Percentiles rank a stretch among this genome's conserved stretches.
These are phyloP conservation scores for Yarrowia yakushimensis DNA, from an alignment of 805 yeast species.

Conservation along the genomic window DNA sequence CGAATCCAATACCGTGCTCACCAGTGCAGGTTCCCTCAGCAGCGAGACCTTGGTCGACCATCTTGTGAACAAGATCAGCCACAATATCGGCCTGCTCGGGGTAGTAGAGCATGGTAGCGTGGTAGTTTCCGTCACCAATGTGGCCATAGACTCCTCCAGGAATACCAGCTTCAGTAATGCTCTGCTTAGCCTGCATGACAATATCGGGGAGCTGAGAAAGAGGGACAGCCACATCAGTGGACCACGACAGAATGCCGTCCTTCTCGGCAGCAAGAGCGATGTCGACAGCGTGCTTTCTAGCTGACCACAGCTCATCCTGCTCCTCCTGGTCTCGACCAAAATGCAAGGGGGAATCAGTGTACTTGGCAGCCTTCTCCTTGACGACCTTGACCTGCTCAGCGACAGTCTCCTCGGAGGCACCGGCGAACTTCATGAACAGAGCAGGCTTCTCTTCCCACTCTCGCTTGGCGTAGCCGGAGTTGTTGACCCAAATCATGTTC, in stretches of 20 bases:
- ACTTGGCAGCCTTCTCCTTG: slow-evolving; percentile 48
- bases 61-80: slow-evolving; percentile 50
- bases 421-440: slow-evolving; percentile 55
- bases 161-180: slow-evolving; percentile 51
- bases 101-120: slow-evolving; percentile 48
- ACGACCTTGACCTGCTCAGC: slow-evolving; percentile 49
- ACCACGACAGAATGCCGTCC: slow-evolving; percentile 47
- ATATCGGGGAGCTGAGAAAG: slow-evolving; percentile 62
- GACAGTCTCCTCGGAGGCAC: slow-evolving; percentile 46
- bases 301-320: slow-evolving; percentile 67
- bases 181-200: slow-evolving; percentile 58
- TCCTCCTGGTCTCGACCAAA: slow-evolving; percentile 60
- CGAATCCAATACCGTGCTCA: slow-evolving; percentile 79
- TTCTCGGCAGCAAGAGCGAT: slow-evolving; percentile 53
- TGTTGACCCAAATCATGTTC: slow-evolving; percentile 65
- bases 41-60: slow-evolving; percentile 62
- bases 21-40: slow-evolving; percentile 85
- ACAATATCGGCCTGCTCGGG: slow-evolving; percentile 46
- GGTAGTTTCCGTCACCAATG: slow-evolving; percentile 83
- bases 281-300: slow-evolving; percentile 68
- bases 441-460: slow-evolving; percentile 60
- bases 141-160: slow-evolving; percentile 67
- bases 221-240: slow-evolving; percentile 84
- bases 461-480: slow-evolving; percentile 50
- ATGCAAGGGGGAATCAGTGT: slow-evolving; percentile 57